phyloP scores from a whole-genome alignment of 2,329 filamentous ascomycete genomes.

The Blumeria hordei region DNA sequence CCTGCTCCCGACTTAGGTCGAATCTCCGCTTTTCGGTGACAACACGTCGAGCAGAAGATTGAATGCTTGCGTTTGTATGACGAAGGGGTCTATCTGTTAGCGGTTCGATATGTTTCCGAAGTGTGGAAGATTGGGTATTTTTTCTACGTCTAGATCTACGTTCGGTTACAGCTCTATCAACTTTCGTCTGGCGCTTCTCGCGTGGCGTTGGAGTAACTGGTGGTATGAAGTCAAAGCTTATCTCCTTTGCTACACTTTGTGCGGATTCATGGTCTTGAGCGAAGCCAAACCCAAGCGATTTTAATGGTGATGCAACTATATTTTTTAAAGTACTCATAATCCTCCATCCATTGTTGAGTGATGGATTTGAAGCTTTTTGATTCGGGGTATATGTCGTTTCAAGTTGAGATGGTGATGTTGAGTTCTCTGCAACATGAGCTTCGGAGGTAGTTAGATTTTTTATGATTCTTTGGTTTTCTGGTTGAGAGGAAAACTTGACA shows the following conservation, averaged over 20 bases:
- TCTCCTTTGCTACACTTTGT: background rate
- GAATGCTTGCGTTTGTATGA: background rate
- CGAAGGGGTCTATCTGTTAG: background rate
- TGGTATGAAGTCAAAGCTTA: background rate
- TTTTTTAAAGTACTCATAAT: background rate
- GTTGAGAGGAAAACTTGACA: no score
- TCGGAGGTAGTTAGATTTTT: no score
- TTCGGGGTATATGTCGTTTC: no score
- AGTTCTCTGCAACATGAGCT: no score
- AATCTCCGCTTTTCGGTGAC: background rate
- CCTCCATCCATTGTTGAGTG: background rate
- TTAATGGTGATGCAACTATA: conserved; percentile 1
- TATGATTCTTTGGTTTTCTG: no score
- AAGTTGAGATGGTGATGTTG: no score
- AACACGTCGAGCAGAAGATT: background rate
- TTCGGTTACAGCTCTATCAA: background rate
- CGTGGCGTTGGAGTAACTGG: background rate
- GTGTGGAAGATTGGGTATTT: background rate
- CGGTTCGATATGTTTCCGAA: background rate
- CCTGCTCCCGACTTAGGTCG: background rate
- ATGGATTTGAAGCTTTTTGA: background rate
- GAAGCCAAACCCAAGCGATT: background rate
- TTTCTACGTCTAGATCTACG: background rate
- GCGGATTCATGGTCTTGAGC: background rate
- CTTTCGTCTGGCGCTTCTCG: background rate